Base-by-base conservation (phyloP, 1,284 basidiomycete genomes). In the Ceratobasidium papillatum region DNA sequence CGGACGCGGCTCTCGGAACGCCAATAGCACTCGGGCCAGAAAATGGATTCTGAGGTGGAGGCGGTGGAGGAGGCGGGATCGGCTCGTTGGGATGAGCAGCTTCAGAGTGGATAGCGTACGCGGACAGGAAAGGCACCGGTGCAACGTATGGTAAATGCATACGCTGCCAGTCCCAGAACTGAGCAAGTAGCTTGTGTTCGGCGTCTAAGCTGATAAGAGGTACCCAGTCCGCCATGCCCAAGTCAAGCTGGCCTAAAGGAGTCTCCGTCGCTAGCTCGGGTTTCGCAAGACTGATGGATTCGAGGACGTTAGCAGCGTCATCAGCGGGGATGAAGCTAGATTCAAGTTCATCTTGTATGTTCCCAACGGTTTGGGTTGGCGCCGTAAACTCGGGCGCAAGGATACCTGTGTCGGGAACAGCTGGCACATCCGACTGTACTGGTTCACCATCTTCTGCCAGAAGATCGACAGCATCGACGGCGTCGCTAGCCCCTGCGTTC, bases 121-220 rank as follows among this genome's bases (percentile, higher is more conserved):
- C 69, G n/a, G 58, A 62, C n/a, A 73, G 69, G 34, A 73, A 73
- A 51, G 69, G 69, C 3, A 63, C 59, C 27, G 69, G 69, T 2
- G 69, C 69, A 22, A 73, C 69, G 27, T 62, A 73, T 8, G 69
- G 69, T 19, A 73, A 14, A 41, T 73, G 69, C 69, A 73, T 73
- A 4, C 69, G 69, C 36, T 73, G 69, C 69, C 69, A 73, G 58
- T 73, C 69, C 69, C 69, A 73, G 41, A 73, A 73, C 25, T 73
- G 59, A 25, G 69, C 69, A 8, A 73, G 59, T n/a, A 73, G 32
- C 27, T 73, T 54, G 41, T 73, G 69, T 54, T 73, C 69, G 2
- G 47, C 36, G 2, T 49, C 69, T 45, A 73, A 47, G 19, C 47
- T 73, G 25, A 47, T 22, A 1, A 51, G 38, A 47, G 69, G 69